Evolutionary conservation across 1,284 basidiomycete species (phyloP).

Genomic region (Megacollybia platyphylla): DNA sequence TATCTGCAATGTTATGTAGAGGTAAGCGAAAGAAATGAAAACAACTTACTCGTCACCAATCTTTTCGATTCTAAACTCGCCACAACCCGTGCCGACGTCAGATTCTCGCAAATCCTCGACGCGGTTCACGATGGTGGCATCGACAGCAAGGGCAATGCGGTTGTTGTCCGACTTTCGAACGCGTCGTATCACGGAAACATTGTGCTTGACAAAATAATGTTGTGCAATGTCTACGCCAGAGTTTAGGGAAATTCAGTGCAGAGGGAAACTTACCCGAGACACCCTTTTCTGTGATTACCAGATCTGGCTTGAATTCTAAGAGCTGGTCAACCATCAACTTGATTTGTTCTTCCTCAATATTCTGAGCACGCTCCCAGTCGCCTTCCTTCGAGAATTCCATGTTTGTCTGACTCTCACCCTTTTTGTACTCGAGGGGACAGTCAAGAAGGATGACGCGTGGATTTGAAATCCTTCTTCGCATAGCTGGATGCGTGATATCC

Average conservation of each 20-base stretch:
- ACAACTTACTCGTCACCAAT: slow-evolving; percentile 84
- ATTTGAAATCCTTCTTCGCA: slow-evolving; percentile 86
- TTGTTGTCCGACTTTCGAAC: slow-evolving; percentile 99
- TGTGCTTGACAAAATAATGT: slow-evolving; percentile 81
- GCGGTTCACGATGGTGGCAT: slow-evolving; percentile 94
- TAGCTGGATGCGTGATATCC: slow-evolving; percentile 96
- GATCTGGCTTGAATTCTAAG: slow-evolving; percentile 89
- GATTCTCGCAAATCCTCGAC: slow-evolving; percentile 88
- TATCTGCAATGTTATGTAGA: slow-evolving; percentile 40
- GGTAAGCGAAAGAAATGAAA: slow-evolving; percentile 2
- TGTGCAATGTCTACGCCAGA: slow-evolving; percentile 67
- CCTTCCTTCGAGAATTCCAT: slow-evolving; percentile 95
- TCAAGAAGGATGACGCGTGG: slow-evolving; percentile 88
- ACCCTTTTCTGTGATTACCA: slow-evolving; percentile 97
- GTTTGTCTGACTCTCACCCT: slow-evolving; percentile 97
- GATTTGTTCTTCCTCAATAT: slow-evolving; percentile 97
- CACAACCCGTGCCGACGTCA: slow-evolving; percentile 89
- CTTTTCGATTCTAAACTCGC: slow-evolving; percentile 93
- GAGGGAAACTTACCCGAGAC: slow-evolving; percentile 59
- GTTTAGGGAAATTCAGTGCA: neutral
- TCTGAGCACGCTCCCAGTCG: slow-evolving; percentile 88
- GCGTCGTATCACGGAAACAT: slow-evolving; percentile 86
- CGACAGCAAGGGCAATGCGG: slow-evolving; percentile 90
- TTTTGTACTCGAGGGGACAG: slow-evolving; percentile 98
- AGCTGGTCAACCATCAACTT: slow-evolving; percentile 82